Conservation (phyloP, 208 protist genomes). For the Naegleria fowleri region DNA sequence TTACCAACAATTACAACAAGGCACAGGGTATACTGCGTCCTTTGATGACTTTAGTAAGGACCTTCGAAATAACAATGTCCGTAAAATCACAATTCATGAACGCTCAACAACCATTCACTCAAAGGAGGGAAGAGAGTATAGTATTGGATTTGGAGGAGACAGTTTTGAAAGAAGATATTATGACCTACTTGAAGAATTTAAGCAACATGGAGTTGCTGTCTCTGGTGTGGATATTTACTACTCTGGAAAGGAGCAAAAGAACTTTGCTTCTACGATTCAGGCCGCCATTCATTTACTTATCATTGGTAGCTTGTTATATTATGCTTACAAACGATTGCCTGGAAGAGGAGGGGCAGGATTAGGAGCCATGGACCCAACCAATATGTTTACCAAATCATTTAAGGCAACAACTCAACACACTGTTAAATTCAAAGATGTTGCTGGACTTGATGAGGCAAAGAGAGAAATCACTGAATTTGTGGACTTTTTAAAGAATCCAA, state of each 20-base stretch:
- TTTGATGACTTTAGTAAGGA: not conserved
- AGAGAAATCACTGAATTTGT: constrained; percentile 96
- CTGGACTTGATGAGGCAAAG: constrained; percentile 93
- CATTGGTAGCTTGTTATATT: not conserved
- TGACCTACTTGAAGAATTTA: not conserved
- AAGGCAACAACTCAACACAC: constrained; percentile 9
- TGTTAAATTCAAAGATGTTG: constrained; percentile 80
- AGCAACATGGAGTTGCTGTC: not conserved
- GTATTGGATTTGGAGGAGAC: not conserved
- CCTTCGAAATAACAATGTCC: not conserved
- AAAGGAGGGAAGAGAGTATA: not conserved
- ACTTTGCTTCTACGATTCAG: not conserved
- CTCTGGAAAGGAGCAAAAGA: not conserved
- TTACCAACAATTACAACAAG: not conserved
- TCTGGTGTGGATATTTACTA: not conserved
- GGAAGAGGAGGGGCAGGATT: not conserved
- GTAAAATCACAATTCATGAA: not conserved
- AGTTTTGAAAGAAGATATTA: constrained; percentile 2
- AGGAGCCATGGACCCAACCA: not conserved
- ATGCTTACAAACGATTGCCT: not conserved
- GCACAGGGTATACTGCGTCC: not conserved
- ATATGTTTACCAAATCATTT: not conserved
- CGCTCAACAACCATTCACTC: not conserved
- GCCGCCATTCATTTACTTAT: not conserved
- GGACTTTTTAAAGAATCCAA: constrained; percentile 91